These are phyloP conservation scores for Xylariaceae sp. DNA, from an alignment of 2,329 filamentous ascomycete genomes.

Conservation along the genomic window DNA sequence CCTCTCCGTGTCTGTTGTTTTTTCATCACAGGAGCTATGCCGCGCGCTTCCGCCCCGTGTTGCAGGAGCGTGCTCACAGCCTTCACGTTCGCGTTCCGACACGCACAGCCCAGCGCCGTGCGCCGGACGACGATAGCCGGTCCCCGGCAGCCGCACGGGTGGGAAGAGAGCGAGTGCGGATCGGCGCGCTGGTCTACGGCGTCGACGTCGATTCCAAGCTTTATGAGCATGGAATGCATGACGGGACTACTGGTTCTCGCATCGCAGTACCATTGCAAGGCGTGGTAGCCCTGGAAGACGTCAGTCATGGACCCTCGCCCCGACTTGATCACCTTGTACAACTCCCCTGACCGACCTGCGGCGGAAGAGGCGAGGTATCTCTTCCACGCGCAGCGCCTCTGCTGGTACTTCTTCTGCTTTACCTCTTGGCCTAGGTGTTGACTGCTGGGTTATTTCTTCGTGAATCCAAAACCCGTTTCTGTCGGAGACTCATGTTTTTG, in stretches of 20 bases:
- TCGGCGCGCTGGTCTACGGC: constrained; percentile 9
- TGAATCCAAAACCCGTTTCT: too few species aligned
- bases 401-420: too few species aligned
- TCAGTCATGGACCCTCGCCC: constrained; percentile 6
- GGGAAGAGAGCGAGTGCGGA: too few species aligned
- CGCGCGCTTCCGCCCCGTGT: constrained; percentile 10
- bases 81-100: constrained; percentile 14
- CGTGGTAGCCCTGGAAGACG: constrained; percentile 11
- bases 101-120: constrained; percentile 15
- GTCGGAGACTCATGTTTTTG: too few species aligned
- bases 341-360: constrained; percentile 9
- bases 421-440: too few species aligned
- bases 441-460: too few species aligned
- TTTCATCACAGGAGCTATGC: too few species aligned
- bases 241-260: constrained; percentile 12
- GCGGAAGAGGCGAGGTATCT: constrained; percentile 11
- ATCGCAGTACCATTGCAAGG: constrained; percentile 17
- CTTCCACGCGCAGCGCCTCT: too few species aligned
- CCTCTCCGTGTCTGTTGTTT: too few species aligned
- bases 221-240: constrained; percentile 7
- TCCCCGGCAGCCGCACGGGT: too few species aligned
- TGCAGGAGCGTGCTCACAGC: constrained; percentile 8
- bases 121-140: constrained; percentile 2
- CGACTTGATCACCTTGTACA: constrained; percentile 1
- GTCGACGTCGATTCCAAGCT: constrained; percentile 10